Percentiles rank a stretch among this genome's conserved stretches.
These are phyloP conservation scores for Mycena olivaceomarginata DNA, from an alignment of 768 basidiomycete genomes.

Conservation along the genomic window DNA sequence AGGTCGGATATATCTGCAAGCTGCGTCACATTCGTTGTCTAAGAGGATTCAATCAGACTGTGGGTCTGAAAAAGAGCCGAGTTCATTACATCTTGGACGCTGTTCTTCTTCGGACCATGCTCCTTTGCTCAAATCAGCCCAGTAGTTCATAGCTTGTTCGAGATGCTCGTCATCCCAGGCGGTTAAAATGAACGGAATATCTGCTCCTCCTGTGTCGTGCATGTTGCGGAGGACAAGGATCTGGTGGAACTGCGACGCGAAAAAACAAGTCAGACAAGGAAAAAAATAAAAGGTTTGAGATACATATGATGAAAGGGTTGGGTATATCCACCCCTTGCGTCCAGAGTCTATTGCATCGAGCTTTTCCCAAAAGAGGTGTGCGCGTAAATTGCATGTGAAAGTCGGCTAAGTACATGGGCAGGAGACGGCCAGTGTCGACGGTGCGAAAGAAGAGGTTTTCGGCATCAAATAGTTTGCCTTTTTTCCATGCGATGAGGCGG, in stretches of 20 bases:
- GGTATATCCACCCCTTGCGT: slow-evolving; percentile 6
- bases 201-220: slow-evolving; percentile 51
- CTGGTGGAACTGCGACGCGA: slow-evolving; percentile 44
- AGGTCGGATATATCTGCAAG: slow-evolving; percentile 12
- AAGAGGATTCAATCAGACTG: background rate
- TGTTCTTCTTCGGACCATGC: slow-evolving; percentile 31
- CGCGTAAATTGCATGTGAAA: slow-evolving; percentile 41
- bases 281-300: background rate
- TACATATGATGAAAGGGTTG: slow-evolving; percentile 15
- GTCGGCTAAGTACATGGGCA: slow-evolving; percentile 36
- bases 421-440: slow-evolving; percentile 36
- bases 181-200: slow-evolving; percentile 49
- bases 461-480: slow-evolving; percentile 37
- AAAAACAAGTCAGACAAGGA: background rate
- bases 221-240: slow-evolving; percentile 52
- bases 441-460: slow-evolving; percentile 40
- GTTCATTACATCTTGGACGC: slow-evolving; percentile 3
- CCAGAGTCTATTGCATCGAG: slow-evolving; percentile 19
- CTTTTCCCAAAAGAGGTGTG: slow-evolving; percentile 13
- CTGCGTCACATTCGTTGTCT: background rate
- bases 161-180: slow-evolving; percentile 46
- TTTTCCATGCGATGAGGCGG: slow-evolving; percentile 48
- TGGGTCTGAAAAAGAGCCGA: background rate
- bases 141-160: slow-evolving; percentile 49
- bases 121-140: slow-evolving; percentile 45